Base-by-base conservation (phyloP, 371 early-diverging fungal species). In the Rhizopus sp. region DNA sequence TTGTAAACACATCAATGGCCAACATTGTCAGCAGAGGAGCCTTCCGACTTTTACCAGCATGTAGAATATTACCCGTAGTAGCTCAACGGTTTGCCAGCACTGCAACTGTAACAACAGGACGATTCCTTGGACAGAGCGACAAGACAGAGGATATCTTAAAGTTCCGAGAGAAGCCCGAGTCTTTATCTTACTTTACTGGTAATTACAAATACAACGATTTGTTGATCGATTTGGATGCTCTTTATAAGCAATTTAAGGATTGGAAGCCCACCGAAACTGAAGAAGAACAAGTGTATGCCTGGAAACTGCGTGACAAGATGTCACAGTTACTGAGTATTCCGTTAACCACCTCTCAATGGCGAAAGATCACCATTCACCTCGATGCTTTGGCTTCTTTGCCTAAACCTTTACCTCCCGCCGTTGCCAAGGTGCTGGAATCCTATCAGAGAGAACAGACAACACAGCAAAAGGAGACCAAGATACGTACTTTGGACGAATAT, bases 141-240 rank as follows among this genome's bases (percentile, higher is more conserved):
- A 23, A 23, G 23, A 23, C 23, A 37, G 73, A 72, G 44, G 73
- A 72, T 47, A 46, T 70, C 35, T 60, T 72, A 32, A 63, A 68
- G 23, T 56, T 64, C 17, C 68, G 78, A 54, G 67, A 84, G 45
- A 84, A 85, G 48, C 93, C 93, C 4, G 75, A 72, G 34, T 86
- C 90, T 7, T 69, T 87, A 3, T 87, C 93, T 7, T 97, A 95
- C 72, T 97, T 97, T 66, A 94, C 94, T 31, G 91, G 91, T 3
- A 91, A 93, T 68, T 88, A 89, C 57, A 78, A 80, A 53, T 94
- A 89, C 80, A 88, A 88, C 62, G 86, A 88, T 51, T 75, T 89
- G 31, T 62, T 93, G 10, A 87, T 88, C 45, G 82, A 84, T 6
- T 63, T 94, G 39, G 89, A 91, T 65, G 76, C 78, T 12, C 72